Evolutionary conservation across 2,329 filamentous ascomycete genomes (phyloP).

Genomic region (Fusarium nematophilum): DNA sequence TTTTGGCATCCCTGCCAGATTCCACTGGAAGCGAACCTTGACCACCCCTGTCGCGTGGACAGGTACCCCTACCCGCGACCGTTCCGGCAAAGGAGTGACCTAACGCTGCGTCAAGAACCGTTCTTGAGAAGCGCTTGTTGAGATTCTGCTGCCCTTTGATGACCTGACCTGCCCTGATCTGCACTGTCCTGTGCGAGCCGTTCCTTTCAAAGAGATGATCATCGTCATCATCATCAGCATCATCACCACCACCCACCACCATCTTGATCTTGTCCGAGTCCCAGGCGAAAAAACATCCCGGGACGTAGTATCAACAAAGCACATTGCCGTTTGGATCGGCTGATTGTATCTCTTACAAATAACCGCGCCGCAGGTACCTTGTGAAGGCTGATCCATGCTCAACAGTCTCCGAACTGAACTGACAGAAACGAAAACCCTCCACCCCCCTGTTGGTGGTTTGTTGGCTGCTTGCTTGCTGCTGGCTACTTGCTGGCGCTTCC

Average conservation of each 20-base stretch:
- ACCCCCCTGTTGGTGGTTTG: constrained; percentile 19
- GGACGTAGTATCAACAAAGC: constrained; percentile 10
- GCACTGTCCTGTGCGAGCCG: constrained; percentile 6
- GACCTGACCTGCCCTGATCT: no score
- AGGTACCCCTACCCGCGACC: constrained; percentile 37
- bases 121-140: constrained; percentile 24
- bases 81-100: constrained; percentile 26
- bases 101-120: constrained; percentile 25
- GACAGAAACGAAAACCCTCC: constrained; percentile 20
- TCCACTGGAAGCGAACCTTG: constrained; percentile 39
- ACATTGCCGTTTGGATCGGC: constrained; percentile 18
- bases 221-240: no score
- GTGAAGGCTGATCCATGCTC: constrained; percentile 35
- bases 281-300: no score
- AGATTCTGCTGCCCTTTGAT: constrained; percentile 9
- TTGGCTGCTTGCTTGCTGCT: no score
- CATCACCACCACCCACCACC: no score
- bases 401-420: constrained; percentile 26
- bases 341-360: constrained; percentile 27
- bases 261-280: not conserved
- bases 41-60: constrained; percentile 33
- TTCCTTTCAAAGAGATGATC: not conserved
- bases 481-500: no score
- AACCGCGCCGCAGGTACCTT: constrained; percentile 25
- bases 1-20: constrained; percentile 31